Evolutionary conservation across 495 filamentous ascomycete species (phyloP), one percentile per base, ranked within the genome.

Genomic region (Xylaria scruposa): DNA sequence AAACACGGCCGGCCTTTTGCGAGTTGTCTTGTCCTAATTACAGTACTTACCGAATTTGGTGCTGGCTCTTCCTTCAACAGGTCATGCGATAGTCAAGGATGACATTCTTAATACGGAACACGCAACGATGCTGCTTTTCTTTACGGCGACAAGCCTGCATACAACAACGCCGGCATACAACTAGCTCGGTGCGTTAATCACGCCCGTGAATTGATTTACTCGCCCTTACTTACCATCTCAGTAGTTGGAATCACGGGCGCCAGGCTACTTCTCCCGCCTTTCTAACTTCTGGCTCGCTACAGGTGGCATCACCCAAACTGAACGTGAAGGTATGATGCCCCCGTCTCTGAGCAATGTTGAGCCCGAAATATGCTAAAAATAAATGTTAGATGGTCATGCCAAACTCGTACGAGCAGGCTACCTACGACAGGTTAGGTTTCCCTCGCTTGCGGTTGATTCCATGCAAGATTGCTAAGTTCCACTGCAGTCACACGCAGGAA

Each of bases 271-370:
- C 40, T 68, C 74, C 76, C 88, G 94, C 62, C 82, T 92, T 24
- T 94, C 92, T 13, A 89, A 85, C 47, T 88, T 94, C 75, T 97
- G 94, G 92, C 86, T 90, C 24, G 92, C 94, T 0, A 92, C 89
- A 15, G 91, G 90, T 61, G 92, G 92, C n/a, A 90, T 93, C 68
- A 84, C 89, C 3, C 83, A 85, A 63, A 84, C 84, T 67, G 79
- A 87, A 26, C 79, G 80, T 67, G 84, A 89, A 77, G 83, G 82
- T 76, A 81, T 81, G 82, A 79, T 56, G 12, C 68, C 66, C 66
- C 61, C 33, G 19, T 5, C 8, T 60, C 3, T 38, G 31, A 17
- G 42, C 36, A 47, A 38, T 29, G 31, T 24, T 36, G 0, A 47
- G 19, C 19, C 21, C 47, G 12, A 12, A 21, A 56, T 47, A 70